Percentiles rank a stretch among this genome's conserved stretches.
Evolutionary conservation across 2,329 filamentous ascomycete species (phyloP).

Genomic region (Stagonosporopsis rhizophila): DNA sequence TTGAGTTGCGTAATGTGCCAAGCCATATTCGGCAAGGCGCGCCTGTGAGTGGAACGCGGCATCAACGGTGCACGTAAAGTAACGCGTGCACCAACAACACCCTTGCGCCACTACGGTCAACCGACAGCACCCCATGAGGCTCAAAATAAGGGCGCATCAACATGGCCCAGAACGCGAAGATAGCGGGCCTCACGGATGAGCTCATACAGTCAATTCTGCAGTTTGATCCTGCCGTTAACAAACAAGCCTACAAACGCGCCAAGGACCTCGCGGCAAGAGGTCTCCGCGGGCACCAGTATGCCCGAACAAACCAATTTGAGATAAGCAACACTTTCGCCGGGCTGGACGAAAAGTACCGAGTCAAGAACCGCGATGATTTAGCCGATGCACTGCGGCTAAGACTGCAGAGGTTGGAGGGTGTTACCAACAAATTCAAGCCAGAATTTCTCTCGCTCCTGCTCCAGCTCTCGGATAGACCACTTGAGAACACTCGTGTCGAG

Average conservation of each 20-base stretch:
- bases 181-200: slow-evolving; percentile 72
- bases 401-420: slow-evolving; percentile 64
- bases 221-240: slow-evolving; percentile 48
- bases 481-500: slow-evolving; percentile 70
- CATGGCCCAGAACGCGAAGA: slow-evolving; percentile 75
- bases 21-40: slow-evolving; percentile 12
- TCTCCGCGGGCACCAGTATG: slow-evolving; percentile 52
- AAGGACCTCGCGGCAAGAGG: slow-evolving; percentile 51
- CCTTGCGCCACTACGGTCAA: slow-evolving; percentile 3
- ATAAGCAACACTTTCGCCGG: slow-evolving; percentile 51
- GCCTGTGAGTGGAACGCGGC: slow-evolving; percentile 16
- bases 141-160: slow-evolving; percentile 15
- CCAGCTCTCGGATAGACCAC: slow-evolving; percentile 80
- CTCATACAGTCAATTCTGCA: slow-evolving; percentile 71
- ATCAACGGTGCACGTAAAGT: slow-evolving; percentile 12
- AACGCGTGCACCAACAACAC: slow-evolving; percentile 19
- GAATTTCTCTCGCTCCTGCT: slow-evolving; percentile 82
- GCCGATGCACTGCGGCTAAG: slow-evolving; percentile 71
- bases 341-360: slow-evolving; percentile 83
- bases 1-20: slow-evolving; percentile 19
- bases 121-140: neutral
- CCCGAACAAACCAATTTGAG: slow-evolving; percentile 59
- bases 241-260: slow-evolving; percentile 45
- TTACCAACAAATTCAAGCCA: slow-evolving; percentile 71
- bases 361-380: slow-evolving; percentile 79